Evolutionary conservation across 106 monocot genomes (phyloP), one percentile per base, ranked within the genome.

Genomic region (Dactylorhiza incarnata): DNA sequence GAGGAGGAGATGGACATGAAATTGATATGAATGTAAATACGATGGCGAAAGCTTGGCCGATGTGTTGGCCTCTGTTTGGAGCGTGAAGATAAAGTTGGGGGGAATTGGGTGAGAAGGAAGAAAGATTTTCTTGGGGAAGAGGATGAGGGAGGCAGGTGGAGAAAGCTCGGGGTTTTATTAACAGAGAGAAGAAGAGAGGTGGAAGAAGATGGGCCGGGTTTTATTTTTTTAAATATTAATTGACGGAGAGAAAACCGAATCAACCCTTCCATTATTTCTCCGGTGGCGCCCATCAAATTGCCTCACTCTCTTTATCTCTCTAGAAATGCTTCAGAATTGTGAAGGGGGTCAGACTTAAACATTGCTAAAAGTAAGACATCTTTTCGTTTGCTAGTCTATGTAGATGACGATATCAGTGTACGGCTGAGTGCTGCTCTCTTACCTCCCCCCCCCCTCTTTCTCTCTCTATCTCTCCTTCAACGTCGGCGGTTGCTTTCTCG

Each of bases 261-360:
- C 69, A 70, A 70, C 4, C 17, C 45, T 13, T 70, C 45, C 45
- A 45, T 70, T 70, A 70, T 70, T 70, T 70, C 69, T 1, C 16
- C 16, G 45, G n/a, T 8, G 45, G 46, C 69, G 12, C 69, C 66
- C 58, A 20, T 59, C 19, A 59, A 22, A 20, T 59, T 59, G 58
- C 8, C 58, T 22, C 14, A 56, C 58, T 20, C 58, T 7, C 20
- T 59, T 59, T 59, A n/a, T 59, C 58, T 37, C 37, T 37, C 37
- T 37, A 37, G 37, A 37, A 37, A 37, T 37, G 37, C 37, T 37
- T 37, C 37, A 37, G 37, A 37, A 37, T 0, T 37, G 37, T 2
- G 37, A 37, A 37, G 37, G 29, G 29, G 37, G 37, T 37, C 37
- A 37, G 37, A 37, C 37, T 37, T 2, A 37, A 3, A 37, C 37